Conservation (phyloP, 2,329 filamentous ascomycete genomes). For the Cadophora sp. region DNA sequence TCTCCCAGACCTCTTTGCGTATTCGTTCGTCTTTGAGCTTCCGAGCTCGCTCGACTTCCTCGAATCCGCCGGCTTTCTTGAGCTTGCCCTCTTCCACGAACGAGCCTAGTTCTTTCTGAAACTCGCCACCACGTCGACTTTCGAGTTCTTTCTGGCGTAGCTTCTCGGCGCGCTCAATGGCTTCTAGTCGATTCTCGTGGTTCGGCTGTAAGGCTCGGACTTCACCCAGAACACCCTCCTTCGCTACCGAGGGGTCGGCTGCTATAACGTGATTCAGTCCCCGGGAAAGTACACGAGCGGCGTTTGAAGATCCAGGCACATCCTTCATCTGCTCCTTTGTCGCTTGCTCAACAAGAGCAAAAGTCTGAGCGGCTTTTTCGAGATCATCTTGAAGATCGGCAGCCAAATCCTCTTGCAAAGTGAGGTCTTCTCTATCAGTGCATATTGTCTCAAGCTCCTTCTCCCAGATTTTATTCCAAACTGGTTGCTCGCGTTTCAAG, state of each 20-base stretch:
- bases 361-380: conserved; percentile 92
- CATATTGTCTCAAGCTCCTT: conserved; percentile 95
- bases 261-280: conserved; percentile 59
- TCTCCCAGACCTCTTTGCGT: conserved; percentile 78
- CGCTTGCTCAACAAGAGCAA: conserved; percentile 93
- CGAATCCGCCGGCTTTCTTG: conserved; percentile 94
- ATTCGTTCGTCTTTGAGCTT: conserved; percentile 87
- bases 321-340: conserved; percentile 97
- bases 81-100: conserved; percentile 92
- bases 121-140: conserved; percentile 69
- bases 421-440: conserved; percentile 92
- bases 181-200: conserved; percentile 90
- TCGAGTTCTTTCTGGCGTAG: conserved; percentile 87
- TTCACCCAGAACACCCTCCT: conserved; percentile 90
- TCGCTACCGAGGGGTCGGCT: conserved; percentile 78
- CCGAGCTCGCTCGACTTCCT: conserved; percentile 87
- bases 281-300: conserved; percentile 62
- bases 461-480: conserved; percentile 99
- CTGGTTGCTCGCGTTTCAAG: conserved; percentile 87
- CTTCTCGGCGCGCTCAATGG: conserved; percentile 96
- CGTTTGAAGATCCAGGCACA: conserved; percentile 56
- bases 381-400: conserved; percentile 93
- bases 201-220: conserved; percentile 93
- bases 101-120: conserved; percentile 82
- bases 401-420: conserved; percentile 94